Evolutionary conservation across 768 basidiomycete species (phyloP), one percentile per base, ranked within the genome.

Genomic region (Kwoniella dejecticola): DNA sequence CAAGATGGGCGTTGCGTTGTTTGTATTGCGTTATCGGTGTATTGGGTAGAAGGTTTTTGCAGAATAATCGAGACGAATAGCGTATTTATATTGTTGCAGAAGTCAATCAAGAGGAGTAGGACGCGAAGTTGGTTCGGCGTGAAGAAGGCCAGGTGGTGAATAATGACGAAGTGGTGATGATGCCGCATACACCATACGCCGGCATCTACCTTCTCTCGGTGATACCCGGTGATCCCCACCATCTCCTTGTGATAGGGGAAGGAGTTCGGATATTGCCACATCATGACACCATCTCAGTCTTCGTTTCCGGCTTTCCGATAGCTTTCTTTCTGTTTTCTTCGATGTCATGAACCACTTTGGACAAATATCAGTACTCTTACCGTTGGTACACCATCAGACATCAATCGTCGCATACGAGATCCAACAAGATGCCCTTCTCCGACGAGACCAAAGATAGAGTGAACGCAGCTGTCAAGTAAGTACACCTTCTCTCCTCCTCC

Each of bases 371-470:
- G 24, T 42, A n/a, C n/a, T 4, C 6, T 36, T 0, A 24, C 41
- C 6, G 24, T 21, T 26, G 7, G 7, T 7, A 36, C 7, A 36
- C 15, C 24, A 47, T 31, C 0, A 31, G 17, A 21, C 15, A 30
- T 19, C 30, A n/a, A 7, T 31, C 7, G 11, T 15, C 46, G 24
- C 11, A 29, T 13, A 3, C 2, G 11, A 15, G 6, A 21, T 27
- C 19, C 48, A 27, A 5, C 52, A 72, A 40, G n/a, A 77, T 77
- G 76, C 62, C 75, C 12, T 71, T 77, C 63, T 74, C 72, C 50
- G 77, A 78, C 70, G 77, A 78, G 57, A 78, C 77, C 36, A 78
- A 78, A 54, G 77, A 78, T 67, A 50, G 71, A 30, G 70, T 78
- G 56, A 76, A 77, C 67, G 69, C 74, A 29, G 72, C 74, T 46